These are phyloP conservation scores for Ascoidea rubescens DNA, from an alignment of 805 yeast genomes.

Conservation along the genomic window DNA sequence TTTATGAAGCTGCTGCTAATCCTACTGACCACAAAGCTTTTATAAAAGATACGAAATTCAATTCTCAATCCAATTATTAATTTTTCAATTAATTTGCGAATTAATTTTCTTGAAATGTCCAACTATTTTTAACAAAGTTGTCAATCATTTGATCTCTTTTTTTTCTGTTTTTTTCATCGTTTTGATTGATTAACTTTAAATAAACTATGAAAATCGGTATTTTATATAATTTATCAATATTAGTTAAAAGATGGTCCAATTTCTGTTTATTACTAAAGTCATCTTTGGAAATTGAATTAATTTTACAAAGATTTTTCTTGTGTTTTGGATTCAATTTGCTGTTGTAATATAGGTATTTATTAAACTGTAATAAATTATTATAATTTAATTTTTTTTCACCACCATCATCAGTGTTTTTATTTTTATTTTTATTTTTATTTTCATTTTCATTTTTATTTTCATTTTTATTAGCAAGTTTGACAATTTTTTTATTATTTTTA, in stretches of 20 bases:
- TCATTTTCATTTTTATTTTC: background rate
- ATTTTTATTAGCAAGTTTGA: background rate
- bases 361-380: background rate
- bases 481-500: no score
- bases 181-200: no score
- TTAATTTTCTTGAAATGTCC: background rate
- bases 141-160: background rate
- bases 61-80: constrained; percentile 1
- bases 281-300: no score
- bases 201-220: background rate
- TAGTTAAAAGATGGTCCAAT: background rate
- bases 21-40: constrained; percentile 68
- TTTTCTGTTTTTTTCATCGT: background rate
- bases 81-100: no score
- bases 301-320: no score
- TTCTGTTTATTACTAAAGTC: no score
- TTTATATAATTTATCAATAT: no score
- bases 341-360: background rate
- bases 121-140: no score
- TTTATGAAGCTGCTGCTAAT: constrained; percentile 87
- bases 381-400: background rate
- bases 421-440: no score
- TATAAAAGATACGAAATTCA: constrained; percentile 5
- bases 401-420: background rate
- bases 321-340: background rate